Conservation (phyloP, 768 basidiomycete species). For the Leccinum fibrillosum region DNA sequence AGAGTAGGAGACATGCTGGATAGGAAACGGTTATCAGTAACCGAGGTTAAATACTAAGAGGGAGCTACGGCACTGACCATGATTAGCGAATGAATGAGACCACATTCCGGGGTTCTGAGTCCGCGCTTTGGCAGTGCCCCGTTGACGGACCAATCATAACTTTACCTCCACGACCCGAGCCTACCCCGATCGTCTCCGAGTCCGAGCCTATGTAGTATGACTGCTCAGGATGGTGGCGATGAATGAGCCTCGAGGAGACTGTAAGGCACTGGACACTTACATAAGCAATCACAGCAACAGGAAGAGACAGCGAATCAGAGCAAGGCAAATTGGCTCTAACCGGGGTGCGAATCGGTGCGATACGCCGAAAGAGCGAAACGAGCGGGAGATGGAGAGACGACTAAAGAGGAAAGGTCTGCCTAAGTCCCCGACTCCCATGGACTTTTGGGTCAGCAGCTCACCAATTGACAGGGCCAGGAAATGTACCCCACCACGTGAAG, state of each 20-base stretch:
- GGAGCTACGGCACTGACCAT: slow-evolving; percentile 8
- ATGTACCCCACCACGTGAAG: too few relatives aligned
- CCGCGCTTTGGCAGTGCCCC: slow-evolving; percentile 18
- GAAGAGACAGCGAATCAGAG: neutral
- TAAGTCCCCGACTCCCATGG: neutral
- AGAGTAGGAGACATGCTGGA: slow-evolving; percentile 11
- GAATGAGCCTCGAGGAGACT: slow-evolving; percentile 18
- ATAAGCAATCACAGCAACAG: neutral
- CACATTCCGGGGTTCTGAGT: neutral
- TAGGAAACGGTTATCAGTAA: neutral
- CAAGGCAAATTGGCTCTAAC: neutral
- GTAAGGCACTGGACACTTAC: slow-evolving; percentile 10
- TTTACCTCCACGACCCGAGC: slow-evolving; percentile 15
- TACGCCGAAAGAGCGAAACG: neutral
- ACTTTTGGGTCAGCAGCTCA: too few relatives aligned
- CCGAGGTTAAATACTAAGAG: slow-evolving; percentile 16
- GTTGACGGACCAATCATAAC: slow-evolving; percentile 16
- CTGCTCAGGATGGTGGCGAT: slow-evolving; percentile 18
- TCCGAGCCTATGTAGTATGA: neutral
- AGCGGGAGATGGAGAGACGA: neutral
- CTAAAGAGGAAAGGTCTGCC: neutral
- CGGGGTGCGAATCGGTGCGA: neutral
- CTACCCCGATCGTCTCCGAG: slow-evolving; percentile 13
- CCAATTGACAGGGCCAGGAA: too few relatives aligned
- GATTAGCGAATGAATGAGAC: slow-evolving; percentile 8